Evolutionary conservation across 1,284 basidiomycete species (phyloP).

Genomic region (Thecaphora thlaspeos): DNA sequence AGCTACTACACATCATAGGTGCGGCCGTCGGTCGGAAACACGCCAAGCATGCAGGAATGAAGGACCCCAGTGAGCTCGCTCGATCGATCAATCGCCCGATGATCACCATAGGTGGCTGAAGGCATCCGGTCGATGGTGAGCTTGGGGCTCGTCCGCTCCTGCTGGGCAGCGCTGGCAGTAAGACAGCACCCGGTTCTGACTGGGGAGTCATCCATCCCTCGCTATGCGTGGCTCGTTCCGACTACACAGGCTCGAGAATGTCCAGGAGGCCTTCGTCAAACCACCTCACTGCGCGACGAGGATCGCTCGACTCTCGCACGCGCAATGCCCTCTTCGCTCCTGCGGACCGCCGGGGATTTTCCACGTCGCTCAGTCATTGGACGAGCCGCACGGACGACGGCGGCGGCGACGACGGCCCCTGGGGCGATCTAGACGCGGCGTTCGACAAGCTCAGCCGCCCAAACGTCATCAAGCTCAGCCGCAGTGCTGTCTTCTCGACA

Average conservation of each 20-base stretch:
- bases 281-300: too few relatives aligned
- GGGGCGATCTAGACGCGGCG: constrained; percentile 39
- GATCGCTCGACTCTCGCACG: too few relatives aligned
- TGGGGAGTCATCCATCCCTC: too few relatives aligned
- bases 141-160: background rate
- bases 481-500: too few relatives aligned
- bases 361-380: background rate
- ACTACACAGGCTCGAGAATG: too few relatives aligned
- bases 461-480: too few relatives aligned
- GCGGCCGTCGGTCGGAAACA: constrained; percentile 72
- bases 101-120: constrained; percentile 75
- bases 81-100: constrained; percentile 62
- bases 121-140: background rate
- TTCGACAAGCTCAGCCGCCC: constrained; percentile 15
- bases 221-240: too few relatives aligned
- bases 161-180: background rate
- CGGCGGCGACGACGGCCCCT: constrained; percentile 33
- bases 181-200: too few relatives aligned
- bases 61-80: constrained; percentile 42
- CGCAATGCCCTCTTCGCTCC: too few relatives aligned
- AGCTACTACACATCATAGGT: constrained; percentile 68
- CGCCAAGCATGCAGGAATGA: constrained; percentile 69
- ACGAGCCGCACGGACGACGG: constrained; percentile 4
- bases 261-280: too few relatives aligned
- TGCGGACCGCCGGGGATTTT: background rate